Evolutionary conservation across 73 alveolate genomes (phyloP).

Genomic region (Strombidium stylifer): DNA sequence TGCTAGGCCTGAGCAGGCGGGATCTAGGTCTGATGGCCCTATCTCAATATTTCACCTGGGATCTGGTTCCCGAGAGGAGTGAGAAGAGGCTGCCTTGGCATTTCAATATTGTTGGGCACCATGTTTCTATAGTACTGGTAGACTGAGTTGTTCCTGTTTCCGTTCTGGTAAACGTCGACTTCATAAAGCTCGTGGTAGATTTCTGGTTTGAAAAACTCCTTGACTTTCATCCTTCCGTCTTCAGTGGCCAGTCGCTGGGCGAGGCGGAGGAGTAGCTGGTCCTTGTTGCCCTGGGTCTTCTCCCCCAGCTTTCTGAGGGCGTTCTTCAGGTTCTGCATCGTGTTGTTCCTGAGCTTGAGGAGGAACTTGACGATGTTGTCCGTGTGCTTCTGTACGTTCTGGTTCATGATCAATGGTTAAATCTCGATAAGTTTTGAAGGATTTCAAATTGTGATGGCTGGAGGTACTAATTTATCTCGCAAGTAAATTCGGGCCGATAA

Average conservation of each 20-base stretch:
- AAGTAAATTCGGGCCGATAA: no score
- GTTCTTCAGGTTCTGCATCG: slow-evolving; percentile 30
- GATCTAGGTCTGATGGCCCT: no score
- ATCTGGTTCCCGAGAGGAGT: not conserved
- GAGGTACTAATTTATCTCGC: no score
- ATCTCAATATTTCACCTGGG: not conserved
- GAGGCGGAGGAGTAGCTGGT: slow-evolving; percentile 15
- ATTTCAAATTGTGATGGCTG: no score
- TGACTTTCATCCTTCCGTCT: slow-evolving; percentile 20
- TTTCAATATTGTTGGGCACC: not conserved
- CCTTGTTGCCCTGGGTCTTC: slow-evolving; percentile 45
- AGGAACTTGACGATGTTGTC: slow-evolving; percentile 21
- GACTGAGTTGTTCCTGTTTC: not conserved
- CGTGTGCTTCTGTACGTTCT: not conserved
- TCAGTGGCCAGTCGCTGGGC: slow-evolving; percentile 23
- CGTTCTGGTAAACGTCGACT: slow-evolving; percentile 27
- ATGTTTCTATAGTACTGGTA: not conserved
- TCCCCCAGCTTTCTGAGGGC: slow-evolving; percentile 35
- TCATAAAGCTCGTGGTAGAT: slow-evolving; percentile 25
- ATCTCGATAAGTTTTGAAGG: no score
- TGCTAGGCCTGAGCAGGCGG: no score
- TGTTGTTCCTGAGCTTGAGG: slow-evolving; percentile 38
- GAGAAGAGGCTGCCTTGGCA: not conserved
- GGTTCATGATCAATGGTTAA: not conserved
- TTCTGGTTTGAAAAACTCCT: slow-evolving; percentile 21